Conservation (phyloP, 352 stramenopile species). For the Saprolegnia diclina region DNA sequence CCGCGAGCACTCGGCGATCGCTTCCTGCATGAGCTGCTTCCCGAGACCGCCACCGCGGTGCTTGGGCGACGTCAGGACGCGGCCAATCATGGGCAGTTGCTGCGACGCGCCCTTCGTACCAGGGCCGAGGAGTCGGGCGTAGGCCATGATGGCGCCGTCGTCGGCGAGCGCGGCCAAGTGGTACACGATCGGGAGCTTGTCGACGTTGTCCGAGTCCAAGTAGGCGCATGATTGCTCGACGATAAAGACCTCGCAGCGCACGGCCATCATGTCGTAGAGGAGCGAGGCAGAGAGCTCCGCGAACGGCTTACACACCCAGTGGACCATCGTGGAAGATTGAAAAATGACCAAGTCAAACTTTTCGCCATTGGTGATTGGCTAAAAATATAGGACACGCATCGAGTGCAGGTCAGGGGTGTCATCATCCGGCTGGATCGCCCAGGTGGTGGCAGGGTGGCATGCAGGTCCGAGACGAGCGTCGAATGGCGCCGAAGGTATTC, state of each 20-base stretch:
- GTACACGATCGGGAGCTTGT: constrained; percentile 8
- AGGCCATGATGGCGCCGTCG: constrained; percentile 2
- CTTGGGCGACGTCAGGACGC: constrained; percentile 4
- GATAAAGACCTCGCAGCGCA: constrained; percentile 16
- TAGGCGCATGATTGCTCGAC: constrained; percentile 22
- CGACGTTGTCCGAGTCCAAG: constrained; percentile 10
- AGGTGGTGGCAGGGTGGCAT: too few species aligned
- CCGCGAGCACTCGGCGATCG: constrained; percentile 9
- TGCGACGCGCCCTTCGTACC: constrained; percentile 13
- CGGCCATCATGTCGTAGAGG: constrained; percentile 18
- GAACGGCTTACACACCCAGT: constrained; percentile 19
- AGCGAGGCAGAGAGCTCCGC: not conserved
- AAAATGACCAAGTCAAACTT: not conserved
- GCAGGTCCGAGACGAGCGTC: too few species aligned
- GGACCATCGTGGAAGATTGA: not conserved
- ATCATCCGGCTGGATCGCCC: too few species aligned
- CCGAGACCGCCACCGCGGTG: constrained; percentile 5
- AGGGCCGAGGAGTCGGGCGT: constrained; percentile 12
- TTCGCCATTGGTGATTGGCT: not conserved
- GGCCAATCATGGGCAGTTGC: constrained; percentile 19
- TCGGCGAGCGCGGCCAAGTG: not conserved
- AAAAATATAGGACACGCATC: not conserved
- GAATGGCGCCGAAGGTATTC: too few species aligned
- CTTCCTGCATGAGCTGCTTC: constrained; percentile 4
- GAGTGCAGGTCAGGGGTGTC: too few species aligned